Evolutionary conservation across 2,329 filamentous ascomycete genomes (phyloP).

Genomic region (Xylariaceae sp.): DNA sequence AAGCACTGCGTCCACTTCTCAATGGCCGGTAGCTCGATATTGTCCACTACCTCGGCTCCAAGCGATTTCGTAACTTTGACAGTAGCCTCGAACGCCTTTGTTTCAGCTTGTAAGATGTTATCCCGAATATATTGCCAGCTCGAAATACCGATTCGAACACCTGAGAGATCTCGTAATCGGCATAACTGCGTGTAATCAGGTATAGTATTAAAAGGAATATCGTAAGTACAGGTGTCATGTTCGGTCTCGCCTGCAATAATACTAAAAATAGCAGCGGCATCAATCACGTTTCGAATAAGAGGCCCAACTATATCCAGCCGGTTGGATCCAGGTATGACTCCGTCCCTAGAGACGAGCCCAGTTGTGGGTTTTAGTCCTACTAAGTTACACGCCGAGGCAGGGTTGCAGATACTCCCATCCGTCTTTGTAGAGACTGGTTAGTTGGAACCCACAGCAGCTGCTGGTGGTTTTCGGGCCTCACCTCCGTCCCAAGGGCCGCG

Average conservation of each 20-base stretch:
- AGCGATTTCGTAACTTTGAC: slow-evolving; percentile 58
- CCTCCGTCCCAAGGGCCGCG: slow-evolving; percentile 57
- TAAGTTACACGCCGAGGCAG: slow-evolving; percentile 49
- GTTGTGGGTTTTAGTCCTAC: slow-evolving; percentile 67
- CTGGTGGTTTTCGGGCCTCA: too few species aligned
- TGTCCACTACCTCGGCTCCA: slow-evolving; percentile 41
- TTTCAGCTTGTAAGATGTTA: slow-evolving; percentile 11
- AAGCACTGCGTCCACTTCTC: too few species aligned
- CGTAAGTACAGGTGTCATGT: slow-evolving; percentile 60
- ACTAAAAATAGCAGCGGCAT: slow-evolving; percentile 59
- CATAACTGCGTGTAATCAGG: slow-evolving; percentile 61
- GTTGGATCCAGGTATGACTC: slow-evolving; percentile 62
- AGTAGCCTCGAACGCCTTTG: slow-evolving; percentile 24
- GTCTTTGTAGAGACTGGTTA: too few species aligned
- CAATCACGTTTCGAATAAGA: slow-evolving; percentile 61
- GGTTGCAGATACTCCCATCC: slow-evolving; percentile 61
- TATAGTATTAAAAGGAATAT: slow-evolving; percentile 50
- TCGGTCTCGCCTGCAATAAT: slow-evolving; percentile 59
- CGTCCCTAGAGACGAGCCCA: slow-evolving; percentile 56
- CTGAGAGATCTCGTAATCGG: slow-evolving; percentile 46
- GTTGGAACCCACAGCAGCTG: too few species aligned
- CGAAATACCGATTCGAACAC: slow-evolving; percentile 61
- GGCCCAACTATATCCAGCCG: slow-evolving; percentile 65
- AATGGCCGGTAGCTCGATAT: too few species aligned
- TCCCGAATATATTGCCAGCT: slow-evolving; percentile 54